Conservation (phyloP, 2,329 filamentous ascomycete species). For the Hypoxylon sp. region DNA sequence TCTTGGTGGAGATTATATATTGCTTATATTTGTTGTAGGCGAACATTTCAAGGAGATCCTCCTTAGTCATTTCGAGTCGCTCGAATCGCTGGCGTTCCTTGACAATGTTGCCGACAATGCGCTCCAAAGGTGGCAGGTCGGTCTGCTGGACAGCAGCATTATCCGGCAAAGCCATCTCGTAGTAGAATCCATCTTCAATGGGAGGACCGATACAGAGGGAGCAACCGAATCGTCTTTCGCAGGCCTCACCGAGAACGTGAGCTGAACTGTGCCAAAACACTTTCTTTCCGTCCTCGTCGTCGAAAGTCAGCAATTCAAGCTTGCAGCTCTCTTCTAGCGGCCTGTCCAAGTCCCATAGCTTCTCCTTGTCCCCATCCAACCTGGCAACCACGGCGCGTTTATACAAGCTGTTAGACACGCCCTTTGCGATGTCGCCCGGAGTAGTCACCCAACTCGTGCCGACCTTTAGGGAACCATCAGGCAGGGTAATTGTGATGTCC, state of each 20-base stretch:
- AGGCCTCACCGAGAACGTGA: conserved; percentile 94
- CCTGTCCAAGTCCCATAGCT: conserved; percentile 92
- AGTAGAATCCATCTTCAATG: conserved; percentile 86
- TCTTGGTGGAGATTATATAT: conserved; percentile 94
- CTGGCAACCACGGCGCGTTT: conserved; percentile 89
- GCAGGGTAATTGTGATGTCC: conserved; percentile 78
- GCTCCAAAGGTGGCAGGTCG: conserved; percentile 89
- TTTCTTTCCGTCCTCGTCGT: conserved; percentile 78
- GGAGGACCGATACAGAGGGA: conserved; percentile 94
- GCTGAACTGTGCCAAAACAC: conserved; percentile 99
- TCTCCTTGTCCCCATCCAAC: conserved; percentile 76
- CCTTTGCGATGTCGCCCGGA: conserved; percentile 79
- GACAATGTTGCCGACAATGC: conserved; percentile 82
- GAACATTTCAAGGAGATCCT: conserved; percentile 95
- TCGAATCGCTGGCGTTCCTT: conserved; percentile 98
- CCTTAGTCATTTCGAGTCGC: conserved; percentile 87
- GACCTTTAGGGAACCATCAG: conserved; percentile 75
- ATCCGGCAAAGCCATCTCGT: conserved; percentile 89
- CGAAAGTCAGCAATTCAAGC: conserved; percentile 87
- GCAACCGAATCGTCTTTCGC: conserved; percentile 90
- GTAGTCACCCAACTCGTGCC: conserved; percentile 94
- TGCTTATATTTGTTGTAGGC: conserved; percentile 98
- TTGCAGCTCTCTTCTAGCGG: conserved; percentile 89
- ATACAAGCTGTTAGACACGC: conserved; percentile 85
- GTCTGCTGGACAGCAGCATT: conserved; percentile 75